Conservation (phyloP, 495 filamentous ascomycete genomes). For the Aspergillus nidulans region DNA sequence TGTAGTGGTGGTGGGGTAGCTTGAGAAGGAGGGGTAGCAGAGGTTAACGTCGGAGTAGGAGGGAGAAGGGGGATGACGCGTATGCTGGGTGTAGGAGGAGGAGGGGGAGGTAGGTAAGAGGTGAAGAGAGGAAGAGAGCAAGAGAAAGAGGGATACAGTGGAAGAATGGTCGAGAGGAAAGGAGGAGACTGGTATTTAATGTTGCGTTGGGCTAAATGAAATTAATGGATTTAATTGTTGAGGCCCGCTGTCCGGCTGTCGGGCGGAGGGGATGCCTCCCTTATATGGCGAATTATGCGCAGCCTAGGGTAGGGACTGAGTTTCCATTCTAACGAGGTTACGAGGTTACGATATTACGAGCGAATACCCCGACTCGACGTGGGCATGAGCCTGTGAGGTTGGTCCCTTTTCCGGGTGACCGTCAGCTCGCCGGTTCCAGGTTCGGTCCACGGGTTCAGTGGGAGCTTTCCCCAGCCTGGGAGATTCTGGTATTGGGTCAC, state of each 20-base stretch:
- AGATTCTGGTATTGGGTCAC: not conserved
- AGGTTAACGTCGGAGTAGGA: not conserved
- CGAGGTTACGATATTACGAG: too few relatives aligned
- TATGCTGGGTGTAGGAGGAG: not conserved
- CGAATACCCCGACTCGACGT: not conserved
- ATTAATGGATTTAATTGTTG: slow-evolving; percentile 16
- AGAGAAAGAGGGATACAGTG: slow-evolving; percentile 5
- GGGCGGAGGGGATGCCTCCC: slow-evolving; percentile 14
- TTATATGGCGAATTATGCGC: slow-evolving; percentile 6
- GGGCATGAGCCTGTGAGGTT: not conserved
- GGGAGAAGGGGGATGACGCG: slow-evolving; percentile 1
- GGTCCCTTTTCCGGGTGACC: slow-evolving; percentile 11
- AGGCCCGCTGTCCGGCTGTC: slow-evolving; percentile 19
- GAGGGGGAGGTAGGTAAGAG: slow-evolving; percentile 1
- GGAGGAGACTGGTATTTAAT: slow-evolving; percentile 15
- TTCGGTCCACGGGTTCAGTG: slow-evolving; percentile 2
- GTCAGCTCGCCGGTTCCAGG: slow-evolving; percentile 6
- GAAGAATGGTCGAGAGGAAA: slow-evolving; percentile 1
- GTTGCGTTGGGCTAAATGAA: slow-evolving; percentile 1
- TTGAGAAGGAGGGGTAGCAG: not conserved
- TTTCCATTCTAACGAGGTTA: not conserved
- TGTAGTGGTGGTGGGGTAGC: slow-evolving; percentile 6
- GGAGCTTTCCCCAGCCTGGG: slow-evolving; percentile 5
- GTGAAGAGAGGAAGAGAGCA: slow-evolving; percentile 2
- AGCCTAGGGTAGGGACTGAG: not conserved